Evolutionary conservation across 1,284 basidiomycete species (phyloP), one percentile per base, ranked within the genome.

Genomic region (Ustilago lituana): DNA sequence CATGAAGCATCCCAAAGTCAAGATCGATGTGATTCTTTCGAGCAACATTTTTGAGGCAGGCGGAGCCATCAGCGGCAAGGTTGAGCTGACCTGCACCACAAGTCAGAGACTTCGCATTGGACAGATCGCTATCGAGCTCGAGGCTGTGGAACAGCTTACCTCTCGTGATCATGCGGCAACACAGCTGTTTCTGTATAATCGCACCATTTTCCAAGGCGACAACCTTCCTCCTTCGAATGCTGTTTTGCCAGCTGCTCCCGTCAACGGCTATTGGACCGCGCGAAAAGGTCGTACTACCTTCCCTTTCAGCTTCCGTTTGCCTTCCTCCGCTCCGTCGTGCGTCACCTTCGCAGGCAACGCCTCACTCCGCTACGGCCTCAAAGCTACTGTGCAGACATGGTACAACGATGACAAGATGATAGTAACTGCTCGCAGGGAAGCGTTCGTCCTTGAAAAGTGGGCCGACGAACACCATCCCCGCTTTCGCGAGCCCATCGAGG

Each of bases 171-270:
- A 78, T 29, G 66, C 76, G 9, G 77, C 77, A 1, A 73, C 74
- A 2, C 77, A 78, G 38, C 66, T 70, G 23, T 79, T 79, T 39
- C 74, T 79, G 19, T 78, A 74, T 66, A 76, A 72, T 29, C 64
- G 76, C 37, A 74, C 72, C 27, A 65, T 79, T 20, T 79, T 79
- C 40, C 77, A 79, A 58, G 77, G 76, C 31, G 69, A 72, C 17
- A 71, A 71, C 12, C 55, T 79, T 5, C 77, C 77, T 10, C 77
- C 77, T 19, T 79, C 74, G 10, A 79, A 79, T 29, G 77, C 77
- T 17, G 77, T 77, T 12, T 29, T 76, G 4, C 77, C 77, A 19
- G 49, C 74, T 14, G 72, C 76, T 17, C 77, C 77, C 33, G 31
- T 62, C 54, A 59, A 65, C 14, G 75, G 75, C 22, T 74, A 77